Conservation (phyloP, 345 rosid genomes). For the Salix dunnii region DNA sequence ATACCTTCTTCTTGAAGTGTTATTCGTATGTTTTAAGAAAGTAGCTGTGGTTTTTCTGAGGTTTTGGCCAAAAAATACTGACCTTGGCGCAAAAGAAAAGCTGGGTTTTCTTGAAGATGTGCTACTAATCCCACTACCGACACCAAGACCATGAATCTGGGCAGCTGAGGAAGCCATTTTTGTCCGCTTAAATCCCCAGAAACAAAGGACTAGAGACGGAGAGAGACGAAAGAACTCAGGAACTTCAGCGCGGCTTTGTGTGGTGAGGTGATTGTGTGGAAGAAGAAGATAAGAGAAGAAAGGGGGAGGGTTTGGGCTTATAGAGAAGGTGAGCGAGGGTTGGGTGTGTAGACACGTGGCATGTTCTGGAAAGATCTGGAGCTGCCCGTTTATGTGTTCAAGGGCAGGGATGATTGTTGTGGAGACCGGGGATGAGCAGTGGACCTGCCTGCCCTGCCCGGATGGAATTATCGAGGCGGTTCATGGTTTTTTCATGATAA, state of each 20-base stretch:
- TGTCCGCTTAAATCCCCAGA: too few species aligned
- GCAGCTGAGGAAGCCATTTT: slow-evolving; percentile 79
- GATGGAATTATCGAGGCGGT: slow-evolving; percentile 13
- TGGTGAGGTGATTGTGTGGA: neutral
- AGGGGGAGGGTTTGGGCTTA: slow-evolving; percentile 22
- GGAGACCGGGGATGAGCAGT: neutral
- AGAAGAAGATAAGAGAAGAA: slow-evolving; percentile 19
- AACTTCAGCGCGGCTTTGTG: neutral
- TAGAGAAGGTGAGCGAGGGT: slow-evolving; percentile 22
- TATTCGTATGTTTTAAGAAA: slow-evolving; percentile 37
- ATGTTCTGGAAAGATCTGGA: slow-evolving; percentile 14
- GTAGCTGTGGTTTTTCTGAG: slow-evolving; percentile 31
- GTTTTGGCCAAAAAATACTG: slow-evolving; percentile 58
- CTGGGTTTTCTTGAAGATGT: slow-evolving; percentile 27
- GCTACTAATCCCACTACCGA: slow-evolving; percentile 41
- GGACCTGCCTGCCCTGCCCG: neutral
- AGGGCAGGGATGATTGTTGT: neutral
- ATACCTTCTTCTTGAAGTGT: slow-evolving; percentile 32
- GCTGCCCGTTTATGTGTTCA: neutral
- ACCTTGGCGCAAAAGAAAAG: slow-evolving; percentile 19
- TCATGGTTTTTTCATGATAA: neutral
- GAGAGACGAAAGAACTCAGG: neutral
- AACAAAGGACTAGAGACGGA: neutral
- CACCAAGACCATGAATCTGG: slow-evolving; percentile 59
- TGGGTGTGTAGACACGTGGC: slow-evolving; percentile 45